These are phyloP conservation scores for Saccharum officinarum DNA, from an alignment of 176 grass and related monocot species.

Conservation along the genomic window DNA sequence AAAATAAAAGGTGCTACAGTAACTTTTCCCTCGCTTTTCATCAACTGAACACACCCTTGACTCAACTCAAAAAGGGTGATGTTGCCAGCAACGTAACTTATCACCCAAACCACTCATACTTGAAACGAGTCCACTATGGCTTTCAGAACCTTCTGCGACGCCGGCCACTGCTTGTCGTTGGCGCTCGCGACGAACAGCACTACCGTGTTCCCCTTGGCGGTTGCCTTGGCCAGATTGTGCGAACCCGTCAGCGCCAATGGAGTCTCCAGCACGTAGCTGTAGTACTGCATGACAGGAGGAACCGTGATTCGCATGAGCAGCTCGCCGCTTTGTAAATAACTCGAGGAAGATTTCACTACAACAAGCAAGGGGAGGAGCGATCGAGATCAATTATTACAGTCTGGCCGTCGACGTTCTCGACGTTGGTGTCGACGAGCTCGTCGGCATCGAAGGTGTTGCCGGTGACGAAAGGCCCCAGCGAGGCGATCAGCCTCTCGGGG, in stretches of 20 bases:
- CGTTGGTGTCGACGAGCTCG: slow-evolving; percentile 65
- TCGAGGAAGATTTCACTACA: not conserved
- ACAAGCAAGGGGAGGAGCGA: not conserved
- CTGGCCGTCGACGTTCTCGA: slow-evolving; percentile 63
- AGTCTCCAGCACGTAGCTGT: slow-evolving; percentile 91
- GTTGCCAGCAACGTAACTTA: not conserved
- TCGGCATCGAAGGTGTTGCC: slow-evolving; percentile 90
- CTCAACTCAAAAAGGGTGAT: not conserved
- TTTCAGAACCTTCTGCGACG: slow-evolving; percentile 73
- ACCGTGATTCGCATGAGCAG: not conserved
- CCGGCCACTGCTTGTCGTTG: slow-evolving; percentile 80
- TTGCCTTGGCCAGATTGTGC: slow-evolving; percentile 97
- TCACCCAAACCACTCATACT: slow-evolving; percentile 26
- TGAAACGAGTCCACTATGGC: slow-evolving; percentile 85
- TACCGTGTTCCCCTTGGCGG: slow-evolving; percentile 91
- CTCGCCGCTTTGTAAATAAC: not conserved
- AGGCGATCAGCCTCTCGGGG: slow-evolving; percentile 84
- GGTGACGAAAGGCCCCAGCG: slow-evolving; percentile 93
- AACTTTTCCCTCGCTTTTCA: too few relatives aligned
- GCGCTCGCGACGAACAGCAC: slow-evolving; percentile 94
- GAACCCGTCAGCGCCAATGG: slow-evolving; percentile 82
- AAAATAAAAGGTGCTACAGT: too few relatives aligned
- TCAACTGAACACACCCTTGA: too few relatives aligned
- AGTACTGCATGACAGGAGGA: slow-evolving; percentile 61
- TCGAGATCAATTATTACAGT: slow-evolving; percentile 51